Conservation (phyloP, 306 rosid species). For the Medicago lupulina region DNA sequence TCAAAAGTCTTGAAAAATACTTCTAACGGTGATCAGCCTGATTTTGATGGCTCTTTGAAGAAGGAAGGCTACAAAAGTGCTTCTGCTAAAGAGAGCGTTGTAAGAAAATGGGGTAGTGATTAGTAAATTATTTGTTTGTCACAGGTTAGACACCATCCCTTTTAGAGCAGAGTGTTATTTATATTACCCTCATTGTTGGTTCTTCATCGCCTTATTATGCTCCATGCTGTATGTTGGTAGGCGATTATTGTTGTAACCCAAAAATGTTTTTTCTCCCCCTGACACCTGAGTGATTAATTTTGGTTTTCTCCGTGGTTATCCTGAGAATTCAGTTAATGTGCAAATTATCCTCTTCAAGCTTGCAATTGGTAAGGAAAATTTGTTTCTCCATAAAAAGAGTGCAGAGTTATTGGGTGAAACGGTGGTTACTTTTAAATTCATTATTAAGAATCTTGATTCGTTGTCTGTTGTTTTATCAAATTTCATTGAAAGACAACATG, state of each 20-base stretch:
- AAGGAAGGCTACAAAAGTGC: slow-evolving; percentile 51
- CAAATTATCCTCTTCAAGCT: slow-evolving; percentile 33
- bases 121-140: slow-evolving; percentile 50
- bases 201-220: slow-evolving; percentile 22
- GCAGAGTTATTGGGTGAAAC: slow-evolving; percentile 10
- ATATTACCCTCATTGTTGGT: slow-evolving; percentile 2
- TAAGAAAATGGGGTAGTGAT: slow-evolving; percentile 80
- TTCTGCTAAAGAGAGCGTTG: slow-evolving; percentile 84
- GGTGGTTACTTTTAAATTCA: neutral
- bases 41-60: slow-evolving; percentile 49
- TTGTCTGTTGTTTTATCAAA: slow-evolving; percentile 9
- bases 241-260: slow-evolving; percentile 25
- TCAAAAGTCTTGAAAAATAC: slow-evolving; percentile 58
- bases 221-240: slow-evolving; percentile 31
- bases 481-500: neutral
- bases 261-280: neutral
- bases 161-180: slow-evolving; percentile 21
- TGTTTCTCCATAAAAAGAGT: slow-evolving; percentile 14
- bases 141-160: slow-evolving; percentile 43
- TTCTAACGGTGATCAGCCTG: slow-evolving; percentile 47
- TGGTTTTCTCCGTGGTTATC: slow-evolving; percentile 21
- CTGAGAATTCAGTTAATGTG: slow-evolving; percentile 2
- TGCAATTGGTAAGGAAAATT: slow-evolving; percentile 18
- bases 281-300: neutral
- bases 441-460: neutral